phyloP scores from a whole-genome alignment of 2,329 filamentous ascomycete genomes.

The Aspergillus pseudotamarii region DNA sequence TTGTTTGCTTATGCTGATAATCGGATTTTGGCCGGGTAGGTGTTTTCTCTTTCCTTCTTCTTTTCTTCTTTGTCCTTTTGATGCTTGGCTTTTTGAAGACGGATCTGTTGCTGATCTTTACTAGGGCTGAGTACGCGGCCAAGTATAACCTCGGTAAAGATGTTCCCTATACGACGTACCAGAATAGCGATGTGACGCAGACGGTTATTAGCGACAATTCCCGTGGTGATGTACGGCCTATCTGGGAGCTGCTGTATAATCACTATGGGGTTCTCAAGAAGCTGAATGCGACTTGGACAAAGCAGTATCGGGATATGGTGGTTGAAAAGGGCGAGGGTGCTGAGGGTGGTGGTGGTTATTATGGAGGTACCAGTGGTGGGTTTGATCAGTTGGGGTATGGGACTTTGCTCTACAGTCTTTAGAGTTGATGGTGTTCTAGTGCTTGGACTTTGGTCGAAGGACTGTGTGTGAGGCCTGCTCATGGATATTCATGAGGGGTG shows the following conservation, averaged over 20 bases:
- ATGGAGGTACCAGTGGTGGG: slow-evolving; percentile 45
- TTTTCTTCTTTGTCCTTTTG: no score
- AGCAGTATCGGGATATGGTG: slow-evolving; percentile 41
- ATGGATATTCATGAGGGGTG: no score
- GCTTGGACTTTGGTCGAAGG: not conserved
- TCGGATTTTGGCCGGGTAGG: slow-evolving; percentile 41
- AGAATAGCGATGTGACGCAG: slow-evolving; percentile 42
- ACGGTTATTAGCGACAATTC: slow-evolving; percentile 34
- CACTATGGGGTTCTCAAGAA: slow-evolving; percentile 46
- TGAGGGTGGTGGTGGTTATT: slow-evolving; percentile 51
- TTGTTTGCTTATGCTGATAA: slow-evolving; percentile 40
- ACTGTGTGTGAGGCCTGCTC: not conserved
- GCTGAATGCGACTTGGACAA: slow-evolving; percentile 41
- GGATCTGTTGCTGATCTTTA: not conserved
- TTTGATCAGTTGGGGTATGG: slow-evolving; percentile 46
- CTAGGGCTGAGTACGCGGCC: slow-evolving; percentile 22
- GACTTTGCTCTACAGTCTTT: slow-evolving; percentile 33
- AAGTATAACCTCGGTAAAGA: slow-evolving; percentile 49
- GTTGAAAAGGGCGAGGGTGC: slow-evolving; percentile 36
- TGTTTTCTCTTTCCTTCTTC: not conserved
- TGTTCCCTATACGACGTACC: slow-evolving; percentile 48
- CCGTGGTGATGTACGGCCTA: slow-evolving; percentile 42
- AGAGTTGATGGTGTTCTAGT: not conserved
- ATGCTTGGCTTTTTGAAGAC: no score
- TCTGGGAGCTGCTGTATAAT: slow-evolving; percentile 44